Conservation (phyloP, 306 rosid species). For the Prunus persica region DNA sequence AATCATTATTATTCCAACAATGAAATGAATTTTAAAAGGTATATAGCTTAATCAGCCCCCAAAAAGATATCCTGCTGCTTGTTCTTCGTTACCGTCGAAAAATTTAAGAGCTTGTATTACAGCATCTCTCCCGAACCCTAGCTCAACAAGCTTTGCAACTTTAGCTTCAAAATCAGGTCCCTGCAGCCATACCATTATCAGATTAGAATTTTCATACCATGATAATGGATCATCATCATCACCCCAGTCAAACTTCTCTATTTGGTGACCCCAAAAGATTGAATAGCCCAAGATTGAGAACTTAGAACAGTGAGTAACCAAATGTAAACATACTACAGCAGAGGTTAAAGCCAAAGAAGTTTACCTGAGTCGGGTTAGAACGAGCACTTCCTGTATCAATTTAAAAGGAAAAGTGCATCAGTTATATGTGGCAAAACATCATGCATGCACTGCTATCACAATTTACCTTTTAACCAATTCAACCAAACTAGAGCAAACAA, state of each 20-base stretch:
- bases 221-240: not conserved
- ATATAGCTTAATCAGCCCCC: conserved; percentile 33
- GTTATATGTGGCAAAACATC: not conserved
- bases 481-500: not conserved
- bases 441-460: not conserved
- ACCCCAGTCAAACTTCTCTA: not conserved
- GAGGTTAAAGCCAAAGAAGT: not conserved
- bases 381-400: conserved; percentile 48
- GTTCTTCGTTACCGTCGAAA: conserved; percentile 57
- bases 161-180: conserved; percentile 71
- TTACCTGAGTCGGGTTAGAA: conserved; percentile 56
- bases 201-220: not conserved
- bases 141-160: conserved; percentile 86
- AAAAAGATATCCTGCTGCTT: conserved; percentile 54
- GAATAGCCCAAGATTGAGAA: not conserved
- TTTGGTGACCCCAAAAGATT: not conserved
- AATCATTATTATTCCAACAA: conserved; percentile 1
- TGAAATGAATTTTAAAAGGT: not conserved
- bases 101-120: conserved; percentile 80
- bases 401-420: conserved; percentile 1
- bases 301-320: not conserved
- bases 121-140: conserved; percentile 86
- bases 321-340: not conserved
- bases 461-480: not conserved
- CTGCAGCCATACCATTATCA: conserved; percentile 36